Conservation (phyloP, 2,329 filamentous ascomycete species). For the Claviceps africana region DNA sequence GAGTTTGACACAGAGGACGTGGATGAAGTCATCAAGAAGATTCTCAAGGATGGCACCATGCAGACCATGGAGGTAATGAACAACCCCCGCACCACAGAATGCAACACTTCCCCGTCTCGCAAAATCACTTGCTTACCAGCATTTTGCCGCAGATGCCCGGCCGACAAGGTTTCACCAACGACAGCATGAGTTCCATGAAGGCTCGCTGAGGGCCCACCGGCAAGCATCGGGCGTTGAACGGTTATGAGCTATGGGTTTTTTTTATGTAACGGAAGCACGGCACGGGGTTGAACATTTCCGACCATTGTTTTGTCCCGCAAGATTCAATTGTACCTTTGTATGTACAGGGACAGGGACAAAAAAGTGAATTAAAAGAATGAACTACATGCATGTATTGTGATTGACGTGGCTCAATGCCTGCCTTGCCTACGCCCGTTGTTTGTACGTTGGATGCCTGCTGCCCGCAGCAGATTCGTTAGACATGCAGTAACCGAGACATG, state of each 20-base stretch:
- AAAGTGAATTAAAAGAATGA: neutral
- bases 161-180: slow-evolving; percentile 39
- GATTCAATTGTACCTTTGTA: neutral
- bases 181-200: slow-evolving; percentile 30
- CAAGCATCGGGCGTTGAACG: neutral
- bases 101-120: too few relatives aligned
- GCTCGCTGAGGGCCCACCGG: slow-evolving; percentile 20
- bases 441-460: neutral
- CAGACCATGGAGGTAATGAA: slow-evolving; percentile 42
- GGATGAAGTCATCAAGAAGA: slow-evolving; percentile 69
- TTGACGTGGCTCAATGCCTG: neutral
- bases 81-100: neutral
- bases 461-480: neutral
- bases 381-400: neutral
- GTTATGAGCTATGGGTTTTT: neutral
- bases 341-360: too few relatives aligned
- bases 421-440: neutral
- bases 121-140: neutral
- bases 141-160: slow-evolving; percentile 29
- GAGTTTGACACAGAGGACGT: slow-evolving; percentile 76
- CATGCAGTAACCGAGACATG: neutral
- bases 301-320: too few relatives aligned
- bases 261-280: too few relatives aligned
- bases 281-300: too few relatives aligned
- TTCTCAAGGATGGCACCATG: slow-evolving; percentile 60